Conservation (phyloP, 192 early-diverging fungal genomes). For the Coemansia sp. region DNA sequence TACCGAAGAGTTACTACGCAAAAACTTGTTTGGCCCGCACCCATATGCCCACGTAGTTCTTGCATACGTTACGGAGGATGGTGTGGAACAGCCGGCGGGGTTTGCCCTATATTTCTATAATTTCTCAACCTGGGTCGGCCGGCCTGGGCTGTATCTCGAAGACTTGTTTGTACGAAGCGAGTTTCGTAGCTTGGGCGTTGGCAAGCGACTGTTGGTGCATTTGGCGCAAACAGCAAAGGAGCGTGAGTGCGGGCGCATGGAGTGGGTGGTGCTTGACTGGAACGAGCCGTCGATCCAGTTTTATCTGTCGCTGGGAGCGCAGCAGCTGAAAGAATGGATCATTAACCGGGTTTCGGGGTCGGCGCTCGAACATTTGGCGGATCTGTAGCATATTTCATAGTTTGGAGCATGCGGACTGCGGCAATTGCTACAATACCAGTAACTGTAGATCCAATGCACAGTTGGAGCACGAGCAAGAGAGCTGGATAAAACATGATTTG, state of each 20-base stretch:
- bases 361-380: conserved; percentile 57
- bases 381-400: conserved; percentile 18
- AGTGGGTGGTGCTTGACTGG: conserved; percentile 86
- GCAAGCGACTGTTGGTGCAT: conserved; percentile 65
- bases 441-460: conserved; percentile 16
- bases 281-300: conserved; percentile 79
- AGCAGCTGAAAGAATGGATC: conserved; percentile 72
- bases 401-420: background rate
- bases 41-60: conserved; percentile 71
- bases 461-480: conserved; percentile 18
- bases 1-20: conserved; percentile 61
- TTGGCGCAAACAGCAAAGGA: conserved; percentile 66
- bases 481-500: background rate
- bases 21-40: conserved; percentile 64
- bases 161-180: conserved; percentile 73
- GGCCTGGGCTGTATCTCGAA: conserved; percentile 82
- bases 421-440: conserved; percentile 16
- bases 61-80: conserved; percentile 52
- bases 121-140: conserved; percentile 72
- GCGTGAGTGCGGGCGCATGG: conserved; percentile 71
- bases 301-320: conserved; percentile 71
- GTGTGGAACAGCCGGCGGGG: conserved; percentile 58
- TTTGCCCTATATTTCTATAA: conserved; percentile 87
- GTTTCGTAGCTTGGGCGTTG: conserved; percentile 67
- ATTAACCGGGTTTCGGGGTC: conserved; percentile 67